Percentiles rank a stretch among this genome's conserved stretches.
Conservation (phyloP, 495 filamentous ascomycete genomes). For the Penicillium desertorum region DNA sequence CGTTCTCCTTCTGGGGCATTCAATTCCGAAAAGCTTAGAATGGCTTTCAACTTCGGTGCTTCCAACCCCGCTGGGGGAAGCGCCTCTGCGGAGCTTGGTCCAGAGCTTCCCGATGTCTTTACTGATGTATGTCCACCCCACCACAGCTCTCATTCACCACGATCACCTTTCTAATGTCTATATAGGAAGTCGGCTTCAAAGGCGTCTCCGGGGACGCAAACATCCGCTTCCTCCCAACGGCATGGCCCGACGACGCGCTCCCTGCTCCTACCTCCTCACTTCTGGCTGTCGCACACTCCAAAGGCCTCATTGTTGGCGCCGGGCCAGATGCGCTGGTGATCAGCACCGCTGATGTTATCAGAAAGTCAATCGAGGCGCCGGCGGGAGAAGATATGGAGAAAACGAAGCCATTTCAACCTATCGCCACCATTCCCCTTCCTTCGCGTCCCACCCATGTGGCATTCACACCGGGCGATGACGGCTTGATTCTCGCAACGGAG, state of each 20-base stretch:
- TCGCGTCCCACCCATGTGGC: slow-evolving; percentile 82
- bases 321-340: slow-evolving; percentile 76
- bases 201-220: slow-evolving; percentile 77
- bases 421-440: slow-evolving; percentile 67
- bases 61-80: slow-evolving; percentile 34
- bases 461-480: slow-evolving; percentile 83
- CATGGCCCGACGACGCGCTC: slow-evolving; percentile 70
- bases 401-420: slow-evolving; percentile 69
- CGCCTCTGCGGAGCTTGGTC: slow-evolving; percentile 37
- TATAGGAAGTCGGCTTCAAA: slow-evolving; percentile 78
- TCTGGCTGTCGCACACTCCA: slow-evolving; percentile 74
- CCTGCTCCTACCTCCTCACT: slow-evolving; percentile 84
- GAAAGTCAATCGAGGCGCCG: slow-evolving; percentile 66
- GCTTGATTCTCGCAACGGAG: slow-evolving; percentile 80
- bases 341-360: slow-evolving; percentile 72
- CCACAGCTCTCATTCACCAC: slow-evolving; percentile 2
- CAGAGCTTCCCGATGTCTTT: slow-evolving; percentile 49
- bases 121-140: slow-evolving; percentile 42
- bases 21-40: slow-evolving; percentile 44
- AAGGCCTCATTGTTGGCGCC: slow-evolving; percentile 83
- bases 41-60: slow-evolving; percentile 65
- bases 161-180: slow-evolving; percentile 11
- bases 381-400: slow-evolving; percentile 57
- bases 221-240: slow-evolving; percentile 71
- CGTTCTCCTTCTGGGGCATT: slow-evolving; percentile 43